These are phyloP conservation scores for Rhodamnia rubescens DNA, from an alignment of 345 rosid genomes.

Conservation along the genomic window DNA sequence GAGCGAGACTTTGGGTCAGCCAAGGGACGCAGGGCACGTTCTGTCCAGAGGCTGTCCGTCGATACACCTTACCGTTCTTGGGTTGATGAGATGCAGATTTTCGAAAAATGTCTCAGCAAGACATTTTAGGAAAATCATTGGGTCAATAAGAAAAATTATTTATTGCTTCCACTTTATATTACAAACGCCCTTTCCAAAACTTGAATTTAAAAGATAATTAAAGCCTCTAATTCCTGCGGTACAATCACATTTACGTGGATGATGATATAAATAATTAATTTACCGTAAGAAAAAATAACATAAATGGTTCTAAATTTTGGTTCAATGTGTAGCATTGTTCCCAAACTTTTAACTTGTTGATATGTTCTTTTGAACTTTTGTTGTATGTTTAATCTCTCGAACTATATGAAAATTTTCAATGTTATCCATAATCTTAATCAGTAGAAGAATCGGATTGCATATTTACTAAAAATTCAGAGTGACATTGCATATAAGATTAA, in stretches of 20 bases:
- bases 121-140: background rate
- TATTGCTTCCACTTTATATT: background rate
- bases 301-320: too few species aligned
- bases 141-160: background rate
- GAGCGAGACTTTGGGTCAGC: background rate
- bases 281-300: background rate
- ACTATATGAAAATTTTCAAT: too few species aligned
- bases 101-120: fast-evolving
- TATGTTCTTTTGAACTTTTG: too few species aligned
- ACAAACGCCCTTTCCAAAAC: background rate
- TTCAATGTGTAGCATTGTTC: too few species aligned
- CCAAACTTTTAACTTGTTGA: too few species aligned
- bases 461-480: too few species aligned
- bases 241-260: background rate
- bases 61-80: too few species aligned
- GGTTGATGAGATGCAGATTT: background rate
- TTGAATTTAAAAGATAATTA: background rate
- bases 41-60: background rate
- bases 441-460: too few species aligned
- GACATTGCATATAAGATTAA: too few species aligned
- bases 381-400: too few species aligned
- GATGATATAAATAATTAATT: background rate
- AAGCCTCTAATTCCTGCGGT: background rate
- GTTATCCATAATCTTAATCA: too few species aligned
- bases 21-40: background rate